Evolutionary conservation across 345 rosid species (phyloP), one percentile per base, ranked within the genome.

Genomic region (Anastatica hierochuntica): DNA sequence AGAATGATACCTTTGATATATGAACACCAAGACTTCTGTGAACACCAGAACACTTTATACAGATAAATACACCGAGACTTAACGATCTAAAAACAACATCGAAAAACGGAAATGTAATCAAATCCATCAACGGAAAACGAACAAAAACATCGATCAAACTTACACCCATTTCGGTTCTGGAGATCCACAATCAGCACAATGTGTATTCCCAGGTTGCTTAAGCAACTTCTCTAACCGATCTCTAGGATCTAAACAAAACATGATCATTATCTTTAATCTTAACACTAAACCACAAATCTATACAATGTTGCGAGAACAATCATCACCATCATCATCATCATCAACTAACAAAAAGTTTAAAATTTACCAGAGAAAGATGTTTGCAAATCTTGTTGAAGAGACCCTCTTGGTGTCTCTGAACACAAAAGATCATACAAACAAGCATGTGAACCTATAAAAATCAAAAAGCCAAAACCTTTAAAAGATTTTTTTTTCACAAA

Each of bases 1-100:
- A 43, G 36, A 24, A 19, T 4, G n/a, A 8, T 63, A 92, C 98
- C 89, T 88, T 92, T 62, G 99, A 74, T 73, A 88, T 78, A 71
- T 92, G 99, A 47, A 82, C 95, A 53, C 99, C 99, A 69, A 92
- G 97, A 83, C 97, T 82, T 74, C 99, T 75, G 69, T 92, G 99
- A 30, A 85, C 73, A 58, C 99, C 99, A 50, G 99, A 88, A 66
- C 99, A 92, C 76, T 92, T 92, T 39, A 92, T 92, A 77, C 99
- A 92, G 66, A 92, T 76, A 69, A 83, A 79, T 9, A 83, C 95
- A 69, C 99, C 99, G 10, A 70, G 62, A 51, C 58, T 88, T 62
- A 80, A 37, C 10, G 99, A 92, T 67, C 99, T 92, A 83, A 64
- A 24, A 29, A 38, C 64, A 42, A 37, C 56, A 68, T 14, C 26